phyloP scores from a whole-genome alignment of 2,329 filamentous ascomycete genomes.

The Diaporthe citriasiana region DNA sequence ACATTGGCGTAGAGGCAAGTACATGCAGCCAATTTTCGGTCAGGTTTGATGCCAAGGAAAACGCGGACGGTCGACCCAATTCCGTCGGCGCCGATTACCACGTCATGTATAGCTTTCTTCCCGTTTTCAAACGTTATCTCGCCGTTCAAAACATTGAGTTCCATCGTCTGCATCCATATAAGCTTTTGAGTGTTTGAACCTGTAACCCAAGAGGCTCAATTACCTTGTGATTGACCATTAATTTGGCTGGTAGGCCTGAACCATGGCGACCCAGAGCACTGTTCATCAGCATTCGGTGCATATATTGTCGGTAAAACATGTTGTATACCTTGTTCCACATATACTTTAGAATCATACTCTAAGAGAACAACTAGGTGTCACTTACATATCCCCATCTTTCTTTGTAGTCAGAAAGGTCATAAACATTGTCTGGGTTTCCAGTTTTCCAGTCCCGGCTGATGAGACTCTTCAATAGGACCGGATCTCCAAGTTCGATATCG shows the following conservation, averaged over 20 bases:
- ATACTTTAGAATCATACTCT: neutral
- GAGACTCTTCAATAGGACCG: neutral
- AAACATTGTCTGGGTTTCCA: neutral
- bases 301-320: neutral
- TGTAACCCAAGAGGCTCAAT: too few relatives aligned
- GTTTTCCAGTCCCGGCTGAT: neutral
- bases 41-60: neutral
- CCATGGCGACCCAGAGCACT: neutral
- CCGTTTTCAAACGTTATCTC: neutral
- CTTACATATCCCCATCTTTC: neutral
- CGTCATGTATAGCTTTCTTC: neutral
- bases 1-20: constrained; percentile 1
- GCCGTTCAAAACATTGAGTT: neutral
- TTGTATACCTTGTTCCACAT: neutral
- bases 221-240: neutral
- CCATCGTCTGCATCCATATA: neutral
- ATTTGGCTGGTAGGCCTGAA: neutral
- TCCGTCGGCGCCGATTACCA: neutral
- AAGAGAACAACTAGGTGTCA: neutral
- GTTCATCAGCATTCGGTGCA: constrained; percentile 2
- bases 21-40: neutral
- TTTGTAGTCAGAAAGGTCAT: neutral
- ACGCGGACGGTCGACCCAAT: neutral
- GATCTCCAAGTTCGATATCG: neutral
- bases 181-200: too few relatives aligned